Conservation (phyloP, 2,329 filamentous ascomycete species). For the Colletotrichum liaoningense region DNA sequence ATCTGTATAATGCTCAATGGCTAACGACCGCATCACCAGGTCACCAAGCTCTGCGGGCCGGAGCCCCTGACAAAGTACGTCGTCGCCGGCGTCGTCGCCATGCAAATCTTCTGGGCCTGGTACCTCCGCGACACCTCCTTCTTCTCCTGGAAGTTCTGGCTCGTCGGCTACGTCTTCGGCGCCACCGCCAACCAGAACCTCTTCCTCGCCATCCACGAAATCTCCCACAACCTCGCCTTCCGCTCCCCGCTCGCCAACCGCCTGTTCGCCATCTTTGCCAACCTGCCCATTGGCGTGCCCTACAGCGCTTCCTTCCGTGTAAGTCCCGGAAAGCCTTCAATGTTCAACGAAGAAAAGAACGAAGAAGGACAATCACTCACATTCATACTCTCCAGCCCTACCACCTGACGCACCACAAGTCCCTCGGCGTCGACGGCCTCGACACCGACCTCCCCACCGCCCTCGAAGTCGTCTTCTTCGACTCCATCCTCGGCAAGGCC, state of each 20-base stretch:
- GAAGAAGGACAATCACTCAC: slow-evolving; percentile 37
- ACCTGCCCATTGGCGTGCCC: slow-evolving; percentile 93
- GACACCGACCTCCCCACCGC: slow-evolving; percentile 96
- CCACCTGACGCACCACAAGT: slow-evolving; percentile 99
- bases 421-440: slow-evolving; percentile 93
- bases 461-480: slow-evolving; percentile 90
- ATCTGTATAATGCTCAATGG: background rate
- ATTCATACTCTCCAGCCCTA: slow-evolving; percentile 74
- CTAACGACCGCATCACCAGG: slow-evolving; percentile 60
- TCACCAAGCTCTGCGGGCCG: slow-evolving; percentile 95
- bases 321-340: slow-evolving; percentile 44
- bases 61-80: slow-evolving; percentile 97
- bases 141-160: slow-evolving; percentile 86
- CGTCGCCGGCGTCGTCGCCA: slow-evolving; percentile 82
- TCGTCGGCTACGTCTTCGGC: slow-evolving; percentile 89
- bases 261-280: slow-evolving; percentile 90
- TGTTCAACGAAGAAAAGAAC: too few species aligned
- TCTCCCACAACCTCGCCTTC: slow-evolving; percentile 97
- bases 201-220: slow-evolving; percentile 98
- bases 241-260: slow-evolving; percentile 83
- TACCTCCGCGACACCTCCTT: slow-evolving; percentile 81
- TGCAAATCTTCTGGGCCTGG: slow-evolving; percentile 84
- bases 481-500: slow-evolving; percentile 94
- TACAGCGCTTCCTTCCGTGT: slow-evolving; percentile 96
- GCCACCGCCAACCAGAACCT: slow-evolving; percentile 98